Base-by-base conservation (phyloP, 2,329 filamentous ascomycete species). In the Ramichloridium luteum region DNA sequence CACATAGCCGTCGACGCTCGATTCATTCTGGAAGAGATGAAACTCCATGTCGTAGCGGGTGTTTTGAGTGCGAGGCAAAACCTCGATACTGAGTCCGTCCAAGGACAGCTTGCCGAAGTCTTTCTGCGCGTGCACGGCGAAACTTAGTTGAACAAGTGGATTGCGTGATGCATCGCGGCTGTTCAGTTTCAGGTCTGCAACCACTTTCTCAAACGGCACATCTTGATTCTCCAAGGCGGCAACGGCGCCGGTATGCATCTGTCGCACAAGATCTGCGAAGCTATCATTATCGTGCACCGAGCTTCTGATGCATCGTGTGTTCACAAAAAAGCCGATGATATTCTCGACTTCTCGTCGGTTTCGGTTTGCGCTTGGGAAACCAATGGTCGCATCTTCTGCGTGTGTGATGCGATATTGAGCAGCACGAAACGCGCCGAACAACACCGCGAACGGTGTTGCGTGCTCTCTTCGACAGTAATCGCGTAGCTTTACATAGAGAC, bases 131-230 rank as follows among this genome's bases (percentile, higher is more conserved):
- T 37, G 35, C 16, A 34, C 26, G n/a, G 31, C 31, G 25, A 37
- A 37, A 26, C 34, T 30, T 26, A 37, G 16, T 16, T 37, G 31
- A n/a, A 37, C 35, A 3, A 37, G 35, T 12, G 31, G 31, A 30
- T 34, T 33, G 4, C 28, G 27, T 14, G 32, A 35, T n/a, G 28
- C 28, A 23, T 35, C 32, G 13, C 31, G 26, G 25, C 22, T 16
- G 18, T 23, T 27, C 8, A 12, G 15, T 4, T 27, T 13, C 3
- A 37, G 17, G 12, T 37, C 27, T 23, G 15, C 16, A 8, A 33
- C 35, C 3, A 37, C n/a, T 17, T 16, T 22, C 18, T 37, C 35
- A 16, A 37, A 33, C 4, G 31, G 27, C 13, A 37, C 31, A 16
- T 37, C 35, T 16, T 34, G 35, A 31, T 37, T 12, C 11, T 26